Evolutionary conservation across 768 basidiomycete genomes (phyloP).

Genomic region (Tephrocybe sp.): DNA sequence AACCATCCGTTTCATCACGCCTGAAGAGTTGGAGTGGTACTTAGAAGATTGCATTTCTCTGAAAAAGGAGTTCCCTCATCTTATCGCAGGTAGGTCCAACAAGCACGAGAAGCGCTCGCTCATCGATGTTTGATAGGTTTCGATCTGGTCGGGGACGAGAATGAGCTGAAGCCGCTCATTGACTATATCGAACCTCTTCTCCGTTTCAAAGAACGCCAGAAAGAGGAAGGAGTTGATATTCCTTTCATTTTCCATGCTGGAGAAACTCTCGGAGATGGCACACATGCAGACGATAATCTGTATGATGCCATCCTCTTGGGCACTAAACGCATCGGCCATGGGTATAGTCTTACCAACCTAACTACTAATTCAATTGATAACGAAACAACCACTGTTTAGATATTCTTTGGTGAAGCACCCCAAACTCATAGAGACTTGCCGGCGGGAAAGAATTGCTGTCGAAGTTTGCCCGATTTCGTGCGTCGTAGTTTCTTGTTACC

Average conservation of each 20-base stretch:
- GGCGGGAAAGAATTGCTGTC: slow-evolving; percentile 58
- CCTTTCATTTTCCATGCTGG: slow-evolving; percentile 82
- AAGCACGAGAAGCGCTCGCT: neutral
- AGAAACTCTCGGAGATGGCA: slow-evolving; percentile 78
- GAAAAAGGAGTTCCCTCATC: slow-evolving; percentile 71
- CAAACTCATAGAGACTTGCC: slow-evolving; percentile 64
- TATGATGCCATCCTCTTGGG: slow-evolving; percentile 79
- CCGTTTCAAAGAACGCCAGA: slow-evolving; percentile 53
- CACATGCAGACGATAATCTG: slow-evolving; percentile 64
- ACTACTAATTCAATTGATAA: too few relatives aligned
- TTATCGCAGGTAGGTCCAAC: slow-evolving; percentile 54
- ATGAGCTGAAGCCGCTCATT: slow-evolving; percentile 53
- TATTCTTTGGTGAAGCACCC: slow-evolving; percentile 80
- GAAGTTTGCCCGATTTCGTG: slow-evolving; percentile 85
- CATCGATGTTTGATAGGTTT: slow-evolving; percentile 56
- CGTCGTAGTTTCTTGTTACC: slow-evolving; percentile 24
- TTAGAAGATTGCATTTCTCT: slow-evolving; percentile 72
- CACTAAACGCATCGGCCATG: slow-evolving; percentile 81
- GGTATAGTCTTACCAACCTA: too few relatives aligned
- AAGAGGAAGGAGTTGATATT: slow-evolving; percentile 57
- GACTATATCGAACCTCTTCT: slow-evolving; percentile 62
- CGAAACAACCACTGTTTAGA: too few relatives aligned
- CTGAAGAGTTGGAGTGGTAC: slow-evolving; percentile 60
- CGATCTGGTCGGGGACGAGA: slow-evolving; percentile 79
- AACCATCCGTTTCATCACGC: slow-evolving; percentile 52